phyloP scores from a whole-genome alignment of 2,329 filamentous ascomycete genomes.

The Venturiaceae sp. region DNA sequence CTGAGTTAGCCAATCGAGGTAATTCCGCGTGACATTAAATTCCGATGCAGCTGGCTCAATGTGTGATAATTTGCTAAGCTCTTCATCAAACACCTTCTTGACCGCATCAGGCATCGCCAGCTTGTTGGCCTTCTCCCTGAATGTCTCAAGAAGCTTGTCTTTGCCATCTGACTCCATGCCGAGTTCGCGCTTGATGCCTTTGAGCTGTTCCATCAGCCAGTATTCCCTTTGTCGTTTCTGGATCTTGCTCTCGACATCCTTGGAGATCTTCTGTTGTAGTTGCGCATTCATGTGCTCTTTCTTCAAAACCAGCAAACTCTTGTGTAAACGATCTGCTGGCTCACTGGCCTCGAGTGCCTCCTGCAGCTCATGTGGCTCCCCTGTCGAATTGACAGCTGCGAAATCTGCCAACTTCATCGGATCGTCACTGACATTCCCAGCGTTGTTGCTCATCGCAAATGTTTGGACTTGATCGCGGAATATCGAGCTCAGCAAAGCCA shows the following conservation, averaged over 20 bases:
- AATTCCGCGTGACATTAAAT: conserved; percentile 97
- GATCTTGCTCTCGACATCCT: conserved; percentile 95
- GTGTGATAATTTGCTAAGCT: conserved; percentile 93
- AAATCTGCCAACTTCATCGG: conserved; percentile 95
- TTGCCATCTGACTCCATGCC: conserved; percentile 97
- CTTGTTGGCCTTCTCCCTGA: conserved; percentile 89
- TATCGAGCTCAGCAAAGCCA: conserved; percentile 84
- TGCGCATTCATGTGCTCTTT: conserved; percentile 98
- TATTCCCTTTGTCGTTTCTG: conserved; percentile 96
- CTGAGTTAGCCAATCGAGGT: conserved; percentile 96
- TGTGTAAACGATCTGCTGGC: conserved; percentile 84
- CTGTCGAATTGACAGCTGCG: conserved; percentile 90
- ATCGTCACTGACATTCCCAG: conserved; percentile 89
- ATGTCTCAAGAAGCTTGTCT: conserved; percentile 94
- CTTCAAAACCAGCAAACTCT: conserved; percentile 85
- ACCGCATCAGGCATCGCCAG: conserved; percentile 95
- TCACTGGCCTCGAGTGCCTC: conserved; percentile 83
- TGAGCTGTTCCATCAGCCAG: conserved; percentile 99
- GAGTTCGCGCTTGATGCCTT: conserved; percentile 89
- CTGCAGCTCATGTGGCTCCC: conserved; percentile 84
- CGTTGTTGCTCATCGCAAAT: conserved; percentile 90
- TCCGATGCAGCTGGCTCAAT: conserved; percentile 93
- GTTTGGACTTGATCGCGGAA: conserved; percentile 97
- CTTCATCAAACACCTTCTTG: conserved; percentile 95
- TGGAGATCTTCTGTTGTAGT: conserved; percentile 91